Evolutionary conservation across 108 stramenopile species (phyloP).

Genomic region (Mediolabrus comicus): DNA sequence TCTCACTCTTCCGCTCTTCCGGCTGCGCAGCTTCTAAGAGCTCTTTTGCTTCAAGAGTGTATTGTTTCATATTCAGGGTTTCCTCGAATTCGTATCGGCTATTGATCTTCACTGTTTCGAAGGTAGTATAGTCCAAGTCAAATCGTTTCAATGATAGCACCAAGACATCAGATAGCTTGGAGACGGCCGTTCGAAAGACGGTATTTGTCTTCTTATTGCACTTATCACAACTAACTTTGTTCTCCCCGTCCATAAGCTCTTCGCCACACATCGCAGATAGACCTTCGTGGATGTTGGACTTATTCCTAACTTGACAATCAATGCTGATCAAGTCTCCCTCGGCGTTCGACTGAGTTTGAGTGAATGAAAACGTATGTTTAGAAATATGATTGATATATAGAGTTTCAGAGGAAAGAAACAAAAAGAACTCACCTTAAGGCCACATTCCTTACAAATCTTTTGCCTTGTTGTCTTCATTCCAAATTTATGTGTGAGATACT

Average conservation of each 20-base stretch:
- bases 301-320: conserved; percentile 94
- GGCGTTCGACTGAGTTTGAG: conserved; percentile 68
- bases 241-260: conserved; percentile 97
- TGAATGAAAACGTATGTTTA: neutral
- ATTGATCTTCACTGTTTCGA: conserved; percentile 99
- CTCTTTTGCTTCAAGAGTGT: conserved; percentile 92
- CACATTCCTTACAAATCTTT: conserved; percentile 92
- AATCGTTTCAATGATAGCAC: conserved; percentile 96
- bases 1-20: conserved; percentile 43
- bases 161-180: conserved; percentile 88
- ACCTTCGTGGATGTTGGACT: conserved; percentile 90
- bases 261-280: conserved; percentile 89
- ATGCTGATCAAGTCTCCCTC: conserved; percentile 93
- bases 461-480: conserved; percentile 84
- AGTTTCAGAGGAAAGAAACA: neutral
- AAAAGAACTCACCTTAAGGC: conserved; percentile 69
- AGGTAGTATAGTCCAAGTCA: conserved; percentile 96
- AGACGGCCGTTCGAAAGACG: conserved; percentile 86
- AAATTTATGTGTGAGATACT: conserved; percentile 84
- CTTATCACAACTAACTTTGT: conserved; percentile 93
- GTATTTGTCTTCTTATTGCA: conserved; percentile 96
- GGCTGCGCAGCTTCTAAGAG: conserved; percentile 52
- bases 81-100: conserved; percentile 93
- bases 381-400: neutral
- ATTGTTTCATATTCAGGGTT: conserved; percentile 92